A percentile compares a stretch with the other conserved stretches of the same genome.
phyloP scores from a whole-genome alignment of 202 grass and related monocot species.

The Musa balbisiana region DNA sequence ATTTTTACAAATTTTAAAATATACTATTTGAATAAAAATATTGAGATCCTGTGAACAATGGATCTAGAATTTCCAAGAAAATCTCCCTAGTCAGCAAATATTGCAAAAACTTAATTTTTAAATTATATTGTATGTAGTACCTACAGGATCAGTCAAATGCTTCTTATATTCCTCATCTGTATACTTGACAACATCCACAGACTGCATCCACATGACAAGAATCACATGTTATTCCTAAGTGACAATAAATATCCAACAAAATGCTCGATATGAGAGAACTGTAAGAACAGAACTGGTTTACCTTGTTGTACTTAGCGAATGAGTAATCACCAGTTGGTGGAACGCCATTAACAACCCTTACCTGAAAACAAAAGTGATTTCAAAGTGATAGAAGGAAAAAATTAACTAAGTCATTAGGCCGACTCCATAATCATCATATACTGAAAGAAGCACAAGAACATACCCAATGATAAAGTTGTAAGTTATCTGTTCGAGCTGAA shows the following conservation, averaged over 20 bases:
- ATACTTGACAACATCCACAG: conserved; percentile 77
- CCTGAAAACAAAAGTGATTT: conserved; percentile 35
- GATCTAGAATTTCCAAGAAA: background rate
- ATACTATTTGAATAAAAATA: background rate
- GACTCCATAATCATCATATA: conserved; percentile 22
- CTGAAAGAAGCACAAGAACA: conserved; percentile 29
- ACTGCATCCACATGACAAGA: conserved; percentile 51
- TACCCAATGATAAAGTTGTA: conserved; percentile 95
- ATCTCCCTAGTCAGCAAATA: background rate
- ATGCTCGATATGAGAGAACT: no score
- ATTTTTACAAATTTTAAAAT: background rate
- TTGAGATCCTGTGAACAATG: background rate
- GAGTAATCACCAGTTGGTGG: conserved; percentile 86
- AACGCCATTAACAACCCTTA: conserved; percentile 74
- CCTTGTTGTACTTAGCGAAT: conserved; percentile 95
- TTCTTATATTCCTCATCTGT: conserved; percentile 91
- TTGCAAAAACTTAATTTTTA: background rate
- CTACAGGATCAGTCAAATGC: conserved; percentile 92
- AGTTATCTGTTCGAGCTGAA: conserved; percentile 66
- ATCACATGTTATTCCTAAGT: background rate
- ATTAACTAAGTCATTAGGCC: background rate
- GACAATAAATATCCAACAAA: background rate
- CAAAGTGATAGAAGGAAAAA: background rate
- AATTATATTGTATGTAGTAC: conserved; percentile 38
- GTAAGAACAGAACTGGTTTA: conserved; percentile 8